Evolutionary conservation across 2,329 filamentous ascomycete genomes (phyloP), one percentile per base, ranked within the genome.

Genomic region (Cytospora leucostoma): DNA sequence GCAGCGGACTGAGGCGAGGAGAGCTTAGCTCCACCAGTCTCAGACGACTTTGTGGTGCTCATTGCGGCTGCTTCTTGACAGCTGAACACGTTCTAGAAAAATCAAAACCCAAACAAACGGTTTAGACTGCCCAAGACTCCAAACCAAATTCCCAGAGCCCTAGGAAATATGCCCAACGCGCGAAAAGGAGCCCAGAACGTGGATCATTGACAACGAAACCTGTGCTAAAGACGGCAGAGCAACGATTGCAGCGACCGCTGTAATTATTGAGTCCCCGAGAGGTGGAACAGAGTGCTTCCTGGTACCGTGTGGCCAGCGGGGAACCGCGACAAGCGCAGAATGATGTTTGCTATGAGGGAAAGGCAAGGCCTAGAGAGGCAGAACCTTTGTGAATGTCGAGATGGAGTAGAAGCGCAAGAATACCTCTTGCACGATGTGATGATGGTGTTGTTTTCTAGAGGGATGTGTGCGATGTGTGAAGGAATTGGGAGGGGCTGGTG

Each of bases 31-130:
- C 56, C 56, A 49, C 40, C n/a, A 21, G 34, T 32, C 5, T 35
- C 19, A 17, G 60, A 59, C 15, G 61, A 47, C 35, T 47, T 62
- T 10, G 52, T 51, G 37, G 53, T 40, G 53, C 56, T 56, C 64
- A 65, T 65, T 27, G 40, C 34, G 15, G 54, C 19, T 55, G 21
- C n/a, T 50, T 37, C 21, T 40, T 15, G 34, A 17, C 8, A 11
- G 19, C 19, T 34, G 34, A 44, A 34, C 35, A 27, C 15, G 53
- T 10, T 34, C 32, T 32, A 27, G 15, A 35, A 38, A 32, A 21
- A 38, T 33, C 40, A 44, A 50, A 21, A 54, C n/a, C 27, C 34
- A 51, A 54, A 12, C 34, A 51, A 54, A 12, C 15, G 27, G 10
- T 34, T n/a, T 50, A 58, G 57, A 7, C 27, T 35, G 7, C 12